Evolutionary conservation across 31 red algal genomes (phyloP), one percentile per base, ranked within the genome.

Genomic region (Asparagopsis taxiformis): DNA sequence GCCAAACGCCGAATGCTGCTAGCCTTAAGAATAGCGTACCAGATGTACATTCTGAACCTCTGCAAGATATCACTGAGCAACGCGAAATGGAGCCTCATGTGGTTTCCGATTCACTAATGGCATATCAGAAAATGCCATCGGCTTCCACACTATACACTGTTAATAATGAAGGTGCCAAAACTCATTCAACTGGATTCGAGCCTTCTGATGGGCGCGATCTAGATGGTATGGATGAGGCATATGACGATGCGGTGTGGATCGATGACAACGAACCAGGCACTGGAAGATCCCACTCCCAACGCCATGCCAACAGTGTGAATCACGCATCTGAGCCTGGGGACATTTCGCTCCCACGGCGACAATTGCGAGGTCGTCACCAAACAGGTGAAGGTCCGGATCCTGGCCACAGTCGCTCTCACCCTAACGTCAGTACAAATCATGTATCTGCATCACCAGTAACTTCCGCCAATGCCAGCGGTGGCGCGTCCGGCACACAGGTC

Each of bases 41-140:
- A 28, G 73, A 87, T 63, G 34, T 78, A 70, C 82, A 74, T 72
- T 49, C 79, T 30, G 79, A 83, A 44, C 79, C 79, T 38, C 41
- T 83, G 19, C 43, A 62, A 39, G 79, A 83, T 31, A 34, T 71
- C 4, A 21, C 37, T 2, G 30, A 63, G 30, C 67, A 52, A 17
- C 58, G 65, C 3, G 64, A 82, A 34, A 26, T 65, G 48, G 33
- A 56, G 21, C 75, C 33, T n/a, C 65, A 83, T 17, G 51, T 56
- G 6, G 56, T 66, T 1, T 64, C 58, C 2, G 79, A 83, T 9
- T 60, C 68, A 2, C 58, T 65, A 21, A 37, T 83, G 29, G 25
- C 67, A 1, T 87, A 71, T 31, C 83, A 87, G 30, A 77, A 87
- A 55, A 87, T 87, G 70, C 83, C 83, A 53, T 87, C 83, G 7